Conservation (phyloP, 345 rosid genomes). For the Acer campestre region DNA sequence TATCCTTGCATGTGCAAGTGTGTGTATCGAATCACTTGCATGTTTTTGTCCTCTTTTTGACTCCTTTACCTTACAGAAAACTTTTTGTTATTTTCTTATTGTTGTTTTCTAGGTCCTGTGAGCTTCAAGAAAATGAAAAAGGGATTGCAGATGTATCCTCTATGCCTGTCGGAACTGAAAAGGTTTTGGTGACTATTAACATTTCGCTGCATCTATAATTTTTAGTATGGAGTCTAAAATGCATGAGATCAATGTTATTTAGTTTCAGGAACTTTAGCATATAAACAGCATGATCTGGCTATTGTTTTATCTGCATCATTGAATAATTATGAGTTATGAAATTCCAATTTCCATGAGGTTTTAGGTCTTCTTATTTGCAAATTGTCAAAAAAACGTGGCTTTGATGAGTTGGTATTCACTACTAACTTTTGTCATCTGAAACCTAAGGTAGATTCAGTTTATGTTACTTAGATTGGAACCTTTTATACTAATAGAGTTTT, state of each 20-base stretch:
- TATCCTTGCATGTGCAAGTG: neutral
- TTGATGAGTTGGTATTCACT: neutral
- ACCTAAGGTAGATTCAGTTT: neutral
- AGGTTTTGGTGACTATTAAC: constrained; percentile 48
- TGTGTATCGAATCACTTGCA: neutral
- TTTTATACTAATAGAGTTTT: neutral
- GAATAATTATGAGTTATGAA: neutral
- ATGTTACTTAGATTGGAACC: neutral
- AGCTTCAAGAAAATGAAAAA: constrained; percentile 42
- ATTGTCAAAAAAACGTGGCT: neutral
- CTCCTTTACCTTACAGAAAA: constrained; percentile 1
- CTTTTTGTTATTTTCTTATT: constrained; percentile 16
- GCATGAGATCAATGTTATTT: neutral
- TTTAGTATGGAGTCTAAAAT: neutral
- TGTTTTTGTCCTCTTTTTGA: neutral
- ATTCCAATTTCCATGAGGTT: neutral
- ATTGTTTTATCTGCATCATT: neutral
- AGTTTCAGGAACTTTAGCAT: neutral
- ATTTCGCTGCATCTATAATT: neutral
- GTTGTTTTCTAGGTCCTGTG: constrained; percentile 41
- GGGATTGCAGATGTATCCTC: constrained; percentile 41
- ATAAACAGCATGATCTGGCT: neutral
- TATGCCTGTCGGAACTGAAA: constrained; percentile 45
- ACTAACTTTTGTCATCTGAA: neutral
- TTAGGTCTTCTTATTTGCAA: neutral